These are phyloP conservation scores for Daedalea quercina DNA, from an alignment of 768 basidiomycete genomes.

Conservation along the genomic window DNA sequence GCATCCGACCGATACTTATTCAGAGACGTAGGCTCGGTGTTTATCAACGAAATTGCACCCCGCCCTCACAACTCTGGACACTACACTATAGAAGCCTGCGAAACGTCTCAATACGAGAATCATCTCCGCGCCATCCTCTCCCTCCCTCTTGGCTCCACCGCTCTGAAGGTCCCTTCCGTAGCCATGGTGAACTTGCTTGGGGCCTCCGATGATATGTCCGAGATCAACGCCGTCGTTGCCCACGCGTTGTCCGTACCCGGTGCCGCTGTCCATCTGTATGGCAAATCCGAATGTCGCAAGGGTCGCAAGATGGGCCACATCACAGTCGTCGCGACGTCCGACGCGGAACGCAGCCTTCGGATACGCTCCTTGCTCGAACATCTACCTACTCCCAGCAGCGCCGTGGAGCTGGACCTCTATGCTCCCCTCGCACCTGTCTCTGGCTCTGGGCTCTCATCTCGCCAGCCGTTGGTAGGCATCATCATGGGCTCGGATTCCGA, in stretches of 20 bases:
- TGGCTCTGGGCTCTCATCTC: constrained; percentile 50
- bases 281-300: constrained; percentile 83
- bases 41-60: constrained; percentile 96
- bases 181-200: constrained; percentile 97
- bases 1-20: not conserved
- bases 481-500: constrained; percentile 99
- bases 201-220: constrained; percentile 55
- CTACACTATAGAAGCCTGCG: constrained; percentile 96
- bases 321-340: constrained; percentile 78
- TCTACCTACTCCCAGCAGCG: constrained; percentile 36
- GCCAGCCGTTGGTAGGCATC: constrained; percentile 77
- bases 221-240: constrained; percentile 49
- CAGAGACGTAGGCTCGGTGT: constrained; percentile 52
- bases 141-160: constrained; percentile 84
- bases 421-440: constrained; percentile 39
- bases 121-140: constrained; percentile 92
- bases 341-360: constrained; percentile 61
- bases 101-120: constrained; percentile 95
- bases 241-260: constrained; percentile 67
- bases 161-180: constrained; percentile 78
- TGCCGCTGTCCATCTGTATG: constrained; percentile 83
- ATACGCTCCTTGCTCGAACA: constrained; percentile 71
- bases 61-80: constrained; percentile 98
- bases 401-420: constrained; percentile 46
- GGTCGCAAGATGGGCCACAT: constrained; percentile 98